Percentiles rank a stretch among this genome's conserved stretches.
phyloP scores from a whole-genome alignment of 805 yeast species.

The Nakazawaea siamensis region DNA sequence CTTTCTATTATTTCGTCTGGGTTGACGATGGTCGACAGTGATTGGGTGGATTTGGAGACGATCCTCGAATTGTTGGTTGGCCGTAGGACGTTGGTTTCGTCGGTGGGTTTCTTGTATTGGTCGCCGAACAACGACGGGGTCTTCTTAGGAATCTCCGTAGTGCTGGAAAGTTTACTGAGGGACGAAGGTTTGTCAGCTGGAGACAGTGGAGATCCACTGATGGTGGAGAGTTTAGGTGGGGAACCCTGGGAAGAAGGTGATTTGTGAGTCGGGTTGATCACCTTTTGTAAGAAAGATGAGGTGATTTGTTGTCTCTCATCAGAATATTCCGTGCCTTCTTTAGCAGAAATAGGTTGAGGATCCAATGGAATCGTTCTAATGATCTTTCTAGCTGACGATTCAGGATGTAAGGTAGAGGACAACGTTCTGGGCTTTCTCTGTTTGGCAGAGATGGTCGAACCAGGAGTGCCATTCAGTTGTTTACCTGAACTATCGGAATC shows the following conservation, averaged over 20 bases:
- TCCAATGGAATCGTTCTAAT: slow-evolving; percentile 76
- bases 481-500: slow-evolving; percentile 23
- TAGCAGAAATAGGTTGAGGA: slow-evolving; percentile 62
- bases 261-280: slow-evolving; percentile 7
- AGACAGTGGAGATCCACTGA: slow-evolving; percentile 4
- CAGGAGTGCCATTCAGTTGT: slow-evolving; percentile 18
- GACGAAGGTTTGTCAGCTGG: neutral
- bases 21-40: slow-evolving; percentile 1
- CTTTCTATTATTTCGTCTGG: slow-evolving; percentile 1
- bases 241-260: slow-evolving; percentile 7
- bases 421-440: slow-evolving; percentile 37
- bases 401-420: slow-evolving; percentile 54
- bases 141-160: neutral
- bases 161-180: neutral
- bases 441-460: slow-evolving; percentile 21
- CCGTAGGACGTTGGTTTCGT: slow-evolving; percentile 6
- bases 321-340: neutral
- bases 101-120: slow-evolving; percentile 6
- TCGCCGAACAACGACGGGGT: slow-evolving; percentile 5
- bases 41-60: slow-evolving; percentile 4
- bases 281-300: slow-evolving; percentile 8
- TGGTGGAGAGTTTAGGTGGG: slow-evolving; percentile 6
- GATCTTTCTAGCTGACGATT: slow-evolving; percentile 63
- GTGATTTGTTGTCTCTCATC: slow-evolving; percentile 4
- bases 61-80: slow-evolving; percentile 5